A percentile compares a stretch with the other conserved stretches of the same genome.
phyloP scores from a whole-genome alignment of 2,329 filamentous ascomycete species.

The Scedosporium minutisporum region DNA sequence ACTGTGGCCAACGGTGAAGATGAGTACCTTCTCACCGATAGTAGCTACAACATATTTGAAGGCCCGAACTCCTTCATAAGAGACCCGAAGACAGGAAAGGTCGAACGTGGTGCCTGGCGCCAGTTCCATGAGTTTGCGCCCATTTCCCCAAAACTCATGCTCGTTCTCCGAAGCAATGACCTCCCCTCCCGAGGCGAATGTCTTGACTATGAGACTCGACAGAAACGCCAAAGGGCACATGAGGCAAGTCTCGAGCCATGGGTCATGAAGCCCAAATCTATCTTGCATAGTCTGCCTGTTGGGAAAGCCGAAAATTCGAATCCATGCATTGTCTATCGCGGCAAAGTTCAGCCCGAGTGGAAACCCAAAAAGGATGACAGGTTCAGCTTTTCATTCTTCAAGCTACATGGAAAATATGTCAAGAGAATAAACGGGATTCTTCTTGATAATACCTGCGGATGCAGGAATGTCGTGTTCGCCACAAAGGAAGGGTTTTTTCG shows the following conservation, averaged over 20 bases:
- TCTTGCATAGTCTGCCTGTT: conserved; percentile 15
- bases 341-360: conserved; percentile 10
- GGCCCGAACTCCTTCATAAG: conserved; percentile 13
- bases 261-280: not conserved
- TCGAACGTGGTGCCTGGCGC: not conserved
- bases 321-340: conserved; percentile 13
- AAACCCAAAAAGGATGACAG: conserved; percentile 10
- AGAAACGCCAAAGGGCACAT: conserved; percentile 6
- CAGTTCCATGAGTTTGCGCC: conserved; percentile 20
- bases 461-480: conserved; percentile 14
- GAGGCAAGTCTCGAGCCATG: not conserved
- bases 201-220: not conserved
- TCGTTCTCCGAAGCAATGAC: conserved; percentile 14
- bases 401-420: conserved; percentile 14
- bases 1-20: conserved; percentile 13
- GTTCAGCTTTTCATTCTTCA: conserved; percentile 18
- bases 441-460: conserved; percentile 14
- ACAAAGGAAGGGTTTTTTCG: conserved; percentile 10
- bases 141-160: conserved; percentile 17
- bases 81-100: conserved; percentile 11
- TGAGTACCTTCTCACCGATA: conserved; percentile 16
- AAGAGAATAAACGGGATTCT: conserved; percentile 18
- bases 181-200: conserved; percentile 16
- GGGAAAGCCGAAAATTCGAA: conserved; percentile 14
- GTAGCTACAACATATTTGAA: conserved; percentile 17